Conservation (phyloP, 78 protist genomes). For the slime mould (Dictyostelium discoideum) region DNA sequence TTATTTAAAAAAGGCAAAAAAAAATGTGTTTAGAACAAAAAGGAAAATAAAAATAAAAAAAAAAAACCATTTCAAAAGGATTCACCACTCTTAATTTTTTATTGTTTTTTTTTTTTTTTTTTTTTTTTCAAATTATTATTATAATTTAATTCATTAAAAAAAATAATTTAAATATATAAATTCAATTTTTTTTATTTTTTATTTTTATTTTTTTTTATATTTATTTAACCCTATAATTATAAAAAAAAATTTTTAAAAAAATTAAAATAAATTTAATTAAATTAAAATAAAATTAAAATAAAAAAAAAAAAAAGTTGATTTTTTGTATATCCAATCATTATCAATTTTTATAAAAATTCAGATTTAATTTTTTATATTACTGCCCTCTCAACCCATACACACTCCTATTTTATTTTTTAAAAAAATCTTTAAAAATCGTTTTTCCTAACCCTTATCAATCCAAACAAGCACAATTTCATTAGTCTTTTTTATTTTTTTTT, state of each 20-base stretch:
- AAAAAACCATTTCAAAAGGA: too few species aligned
- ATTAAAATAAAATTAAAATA: too few species aligned
- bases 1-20: too few species aligned
- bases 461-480: background rate
- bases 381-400: background rate
- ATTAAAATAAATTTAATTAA: too few species aligned
- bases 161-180: too few species aligned
- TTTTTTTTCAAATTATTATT: background rate
- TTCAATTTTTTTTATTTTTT: background rate
- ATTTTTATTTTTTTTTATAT: background rate
- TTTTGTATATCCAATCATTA: background rate
- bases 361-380: background rate
- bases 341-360: background rate
- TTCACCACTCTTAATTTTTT: background rate
- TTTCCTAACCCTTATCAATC: background rate
- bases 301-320: too few species aligned
- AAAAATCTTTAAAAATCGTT: background rate
- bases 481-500: background rate
- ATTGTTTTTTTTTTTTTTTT: background rate
- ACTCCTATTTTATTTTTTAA: background rate
- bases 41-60: background rate
- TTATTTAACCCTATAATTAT: background rate
- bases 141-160: too few species aligned
- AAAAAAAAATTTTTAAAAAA: too few species aligned
- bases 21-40: background rate